Conservation (phyloP, 2,329 filamentous ascomycete species). For the Xylaria sp. region DNA sequence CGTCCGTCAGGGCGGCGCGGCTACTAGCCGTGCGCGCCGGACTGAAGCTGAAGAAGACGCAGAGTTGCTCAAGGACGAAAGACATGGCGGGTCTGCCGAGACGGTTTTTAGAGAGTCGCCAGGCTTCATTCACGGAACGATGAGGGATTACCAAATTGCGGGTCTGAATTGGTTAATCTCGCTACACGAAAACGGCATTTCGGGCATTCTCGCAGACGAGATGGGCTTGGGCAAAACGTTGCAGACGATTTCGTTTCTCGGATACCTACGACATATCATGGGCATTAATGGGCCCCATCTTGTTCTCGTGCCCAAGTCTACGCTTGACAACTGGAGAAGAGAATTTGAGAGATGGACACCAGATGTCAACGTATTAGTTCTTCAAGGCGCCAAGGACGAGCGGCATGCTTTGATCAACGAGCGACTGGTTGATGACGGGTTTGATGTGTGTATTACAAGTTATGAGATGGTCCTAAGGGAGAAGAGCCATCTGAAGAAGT, state of each 20-base stretch:
- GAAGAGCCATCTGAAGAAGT: conserved; percentile 94
- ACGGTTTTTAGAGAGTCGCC: conserved; percentile 96
- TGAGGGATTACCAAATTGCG: conserved; percentile 97
- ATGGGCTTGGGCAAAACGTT: conserved; percentile 99
- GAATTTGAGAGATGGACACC: conserved; percentile 96
- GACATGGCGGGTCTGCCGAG: conserved; percentile 84
- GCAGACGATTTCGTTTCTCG: conserved; percentile 96
- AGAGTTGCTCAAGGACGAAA: conserved; percentile 87
- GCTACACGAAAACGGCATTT: conserved; percentile 98
- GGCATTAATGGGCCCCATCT: conserved; percentile 92
- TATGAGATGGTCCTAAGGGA: conserved; percentile 99
- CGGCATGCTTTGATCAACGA: conserved; percentile 89
- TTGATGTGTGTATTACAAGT: conserved; percentile 97
- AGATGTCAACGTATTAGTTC: conserved; percentile 90
- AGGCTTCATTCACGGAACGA: conserved; percentile 84
- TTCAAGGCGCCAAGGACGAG: conserved; percentile 96
- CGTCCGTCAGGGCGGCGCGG: conserved; percentile 85
- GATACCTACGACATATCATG: conserved; percentile 91
- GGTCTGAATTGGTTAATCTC: conserved; percentile 98
- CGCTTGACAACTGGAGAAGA: conserved; percentile 97
- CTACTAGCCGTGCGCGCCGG: conserved; percentile 80
- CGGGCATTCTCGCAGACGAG: conserved; percentile 95
- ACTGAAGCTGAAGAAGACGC: conserved; percentile 99
- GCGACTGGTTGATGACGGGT: conserved; percentile 90
- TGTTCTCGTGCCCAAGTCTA: conserved; percentile 94